phyloP scores from a whole-genome alignment of 768 basidiomycete genomes.

The Mrakia blollopis region DNA sequence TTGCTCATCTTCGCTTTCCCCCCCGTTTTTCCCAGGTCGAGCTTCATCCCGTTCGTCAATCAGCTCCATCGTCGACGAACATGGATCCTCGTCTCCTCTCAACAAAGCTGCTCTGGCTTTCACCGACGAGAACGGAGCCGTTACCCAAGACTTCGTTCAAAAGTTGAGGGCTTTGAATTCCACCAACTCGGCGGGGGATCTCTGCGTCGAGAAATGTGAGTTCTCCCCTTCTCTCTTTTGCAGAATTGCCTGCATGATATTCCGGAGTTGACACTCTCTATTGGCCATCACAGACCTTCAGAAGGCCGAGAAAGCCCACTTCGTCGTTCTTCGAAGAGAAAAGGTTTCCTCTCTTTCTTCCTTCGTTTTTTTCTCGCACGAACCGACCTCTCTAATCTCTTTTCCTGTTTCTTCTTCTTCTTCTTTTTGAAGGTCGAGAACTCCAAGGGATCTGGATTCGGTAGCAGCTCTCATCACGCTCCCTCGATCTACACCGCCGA shows the following conservation, averaged over 20 bases:
- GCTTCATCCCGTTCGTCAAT: conserved; percentile 61
- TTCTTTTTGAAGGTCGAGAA: conserved; percentile 11
- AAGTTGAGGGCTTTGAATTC: conserved; percentile 70
- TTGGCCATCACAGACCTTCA: conserved; percentile 54
- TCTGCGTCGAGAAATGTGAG: conserved; percentile 77
- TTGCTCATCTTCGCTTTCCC: neutral
- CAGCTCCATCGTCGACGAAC: conserved; percentile 84
- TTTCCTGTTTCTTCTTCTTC: neutral
- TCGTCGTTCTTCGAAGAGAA: conserved; percentile 79
- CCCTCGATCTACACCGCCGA: conserved; percentile 30
- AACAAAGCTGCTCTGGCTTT: conserved; percentile 78
- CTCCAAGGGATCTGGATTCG: conserved; percentile 23
- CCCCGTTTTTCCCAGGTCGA: conserved; percentile 48
- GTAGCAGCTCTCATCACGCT: neutral
- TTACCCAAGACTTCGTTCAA: conserved; percentile 80
- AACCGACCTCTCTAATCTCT: too few relatives aligned
- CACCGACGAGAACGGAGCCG: conserved; percentile 87
- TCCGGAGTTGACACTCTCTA: too few relatives aligned
- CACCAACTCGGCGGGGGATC: conserved; percentile 81
- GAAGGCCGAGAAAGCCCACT: conserved; percentile 91
- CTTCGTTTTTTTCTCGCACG: too few relatives aligned
- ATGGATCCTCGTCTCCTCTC: conserved; percentile 71
- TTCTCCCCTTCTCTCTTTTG: too few relatives aligned
- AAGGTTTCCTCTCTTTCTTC: conserved; percentile 51
- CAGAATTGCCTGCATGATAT: too few relatives aligned